Evolutionary conservation across 1,139 yeast species (phyloP), one percentile per base, ranked within the genome.

Genomic region (Pneumocystis jirovecii): DNA sequence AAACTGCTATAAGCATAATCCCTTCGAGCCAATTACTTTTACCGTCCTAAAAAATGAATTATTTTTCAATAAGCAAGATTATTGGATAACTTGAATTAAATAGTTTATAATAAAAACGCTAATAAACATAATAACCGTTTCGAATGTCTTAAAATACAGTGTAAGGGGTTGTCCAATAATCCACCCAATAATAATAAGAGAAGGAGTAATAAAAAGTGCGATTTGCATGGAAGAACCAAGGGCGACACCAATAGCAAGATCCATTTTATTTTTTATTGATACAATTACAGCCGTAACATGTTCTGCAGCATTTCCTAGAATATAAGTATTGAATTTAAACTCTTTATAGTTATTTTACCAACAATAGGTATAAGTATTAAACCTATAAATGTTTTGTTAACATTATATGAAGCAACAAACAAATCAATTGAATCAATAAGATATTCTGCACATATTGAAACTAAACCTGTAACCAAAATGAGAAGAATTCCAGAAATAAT

Each of bases 21-120:
- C 98, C 98, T 78, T 93, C 98, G 67, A 93, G 82, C 96, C 97
- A 93, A 76, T 93, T 93, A 69, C 93, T 85, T 75, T 90, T 96
- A 66, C 98, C 98, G 75, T 93, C 98, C 68, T 87, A 80, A 19
- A 19, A 12, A 3, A 19, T 57, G 34, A 56, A 59, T 61, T 35
- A 25, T 59, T 35, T 4, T 29, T 57, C 40, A 42, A 5, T 5
- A 31, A 34, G 15, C 10, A 12, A 31, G 29, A 25, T 19, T 17
- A 15, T 29, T 50, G 6, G 21, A 25, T 21, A 8, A 60, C 61
- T 17, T 56, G 61, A 69, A 93, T 85, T 71, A 91, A 82, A 76
- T 89, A 87, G 74, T 91, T 91, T 64, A 95, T 84, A 68, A 95
- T 85, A 74, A 90, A 86, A 70, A 93, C 95, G 35, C 96, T 83